Percentiles rank a stretch among this genome's conserved stretches.
Conservation (phyloP, 805 yeast genomes). For the Debaryomyces prosopidis region DNA sequence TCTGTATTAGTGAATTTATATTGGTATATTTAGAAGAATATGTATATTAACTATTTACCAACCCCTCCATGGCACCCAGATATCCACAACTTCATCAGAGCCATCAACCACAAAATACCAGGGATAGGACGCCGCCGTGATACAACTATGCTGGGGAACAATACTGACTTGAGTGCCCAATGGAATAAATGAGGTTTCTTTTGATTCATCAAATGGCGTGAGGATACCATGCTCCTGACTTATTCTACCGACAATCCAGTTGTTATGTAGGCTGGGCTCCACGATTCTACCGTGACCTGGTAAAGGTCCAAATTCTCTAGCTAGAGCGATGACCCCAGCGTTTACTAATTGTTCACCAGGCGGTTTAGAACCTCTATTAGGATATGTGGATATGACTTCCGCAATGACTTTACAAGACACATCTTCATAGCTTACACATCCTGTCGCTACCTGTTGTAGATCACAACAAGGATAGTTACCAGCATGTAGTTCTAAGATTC, state of each 20-base stretch:
- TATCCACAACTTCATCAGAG: conserved; percentile 49
- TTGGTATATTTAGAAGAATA: background rate
- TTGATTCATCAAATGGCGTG: conserved; percentile 38
- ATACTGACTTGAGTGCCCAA: conserved; percentile 56
- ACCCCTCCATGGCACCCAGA: conserved; percentile 57
- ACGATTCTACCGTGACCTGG: conserved; percentile 61
- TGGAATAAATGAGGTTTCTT: conserved; percentile 42
- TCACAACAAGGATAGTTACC: conserved; percentile 78
- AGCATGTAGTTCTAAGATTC: conserved; percentile 70
- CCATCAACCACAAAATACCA: conserved; percentile 56
- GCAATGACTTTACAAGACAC: conserved; percentile 62
- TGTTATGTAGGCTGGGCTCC: conserved; percentile 41
- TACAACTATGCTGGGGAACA: conserved; percentile 73
- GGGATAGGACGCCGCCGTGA: conserved; percentile 62
- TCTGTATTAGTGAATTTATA: background rate
- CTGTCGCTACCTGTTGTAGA: conserved; percentile 74
- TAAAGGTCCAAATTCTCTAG: conserved; percentile 61
- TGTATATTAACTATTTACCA: conserved; percentile 15
- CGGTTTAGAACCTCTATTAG: conserved; percentile 47
- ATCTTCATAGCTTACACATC: conserved; percentile 59
- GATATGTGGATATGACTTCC: conserved; percentile 56
- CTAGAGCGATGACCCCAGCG: conserved; percentile 71
- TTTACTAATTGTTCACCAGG: conserved; percentile 68
- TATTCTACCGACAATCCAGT: conserved; percentile 67
- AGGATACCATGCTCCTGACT: conserved; percentile 83